phyloP scores from a whole-genome alignment of 768 basidiomycete species.

The Tylopilus subfusipes region DNA sequence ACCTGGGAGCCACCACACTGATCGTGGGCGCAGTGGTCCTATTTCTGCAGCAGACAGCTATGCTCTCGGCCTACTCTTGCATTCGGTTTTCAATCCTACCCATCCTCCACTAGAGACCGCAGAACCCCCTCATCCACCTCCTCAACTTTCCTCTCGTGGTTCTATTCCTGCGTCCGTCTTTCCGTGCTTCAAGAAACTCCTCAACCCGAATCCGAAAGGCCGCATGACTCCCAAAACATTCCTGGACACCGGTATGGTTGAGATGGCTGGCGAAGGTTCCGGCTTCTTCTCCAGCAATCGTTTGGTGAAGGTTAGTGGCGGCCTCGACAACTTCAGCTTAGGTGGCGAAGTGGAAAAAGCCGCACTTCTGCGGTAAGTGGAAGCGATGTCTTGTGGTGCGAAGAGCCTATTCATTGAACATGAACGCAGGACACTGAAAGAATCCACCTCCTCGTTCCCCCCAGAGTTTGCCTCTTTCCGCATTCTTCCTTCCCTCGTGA shows the following conservation, averaged over 20 bases:
- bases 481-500: conserved; percentile 82
- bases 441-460: conserved; percentile 77
- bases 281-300: conserved; percentile 85
- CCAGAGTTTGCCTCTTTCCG: conserved; percentile 79
- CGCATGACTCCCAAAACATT: conserved; percentile 76
- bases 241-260: conserved; percentile 75
- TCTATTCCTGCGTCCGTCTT: conserved; percentile 73
- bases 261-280: conserved; percentile 48
- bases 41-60: conserved; percentile 80
- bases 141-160: conserved; percentile 71
- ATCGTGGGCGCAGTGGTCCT: conserved; percentile 35
- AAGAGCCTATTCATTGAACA: not conserved
- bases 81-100: conserved; percentile 82
- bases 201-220: conserved; percentile 84
- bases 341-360: conserved; percentile 78
- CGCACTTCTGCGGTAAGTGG: conserved; percentile 58
- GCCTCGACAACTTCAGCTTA: conserved; percentile 82
- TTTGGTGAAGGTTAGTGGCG: conserved; percentile 78
- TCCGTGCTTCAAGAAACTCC: conserved; percentile 77
- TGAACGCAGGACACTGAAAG: conserved; percentile 64
- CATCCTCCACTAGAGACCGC: conserved; percentile 66
- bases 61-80: conserved; percentile 81
- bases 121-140: conserved; percentile 74
- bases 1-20: not conserved
- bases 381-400: not conserved